Percentiles rank a stretch among this genome's conserved stretches.
These are phyloP conservation scores for Trametes sp. DNA, from an alignment of 1,284 basidiomycete genomes.

Conservation along the genomic window DNA sequence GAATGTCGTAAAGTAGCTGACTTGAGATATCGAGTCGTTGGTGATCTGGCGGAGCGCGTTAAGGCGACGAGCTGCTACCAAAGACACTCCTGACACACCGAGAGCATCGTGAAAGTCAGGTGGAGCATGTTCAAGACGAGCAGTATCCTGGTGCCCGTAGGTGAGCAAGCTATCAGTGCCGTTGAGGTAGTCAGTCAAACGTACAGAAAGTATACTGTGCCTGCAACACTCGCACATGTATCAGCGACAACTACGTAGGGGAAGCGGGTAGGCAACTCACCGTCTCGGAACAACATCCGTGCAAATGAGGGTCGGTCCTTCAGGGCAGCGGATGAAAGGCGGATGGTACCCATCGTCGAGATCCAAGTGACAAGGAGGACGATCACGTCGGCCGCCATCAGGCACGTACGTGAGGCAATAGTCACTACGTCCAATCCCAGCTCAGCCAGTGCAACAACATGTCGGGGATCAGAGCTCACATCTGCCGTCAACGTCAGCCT, in stretches of 20 bases:
- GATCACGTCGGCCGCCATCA: conserved; percentile 13
- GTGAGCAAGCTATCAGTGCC: neutral
- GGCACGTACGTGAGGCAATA: conserved; percentile 13
- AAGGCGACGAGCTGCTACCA: neutral
- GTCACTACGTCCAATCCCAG: conserved; percentile 9
- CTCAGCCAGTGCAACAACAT: no score
- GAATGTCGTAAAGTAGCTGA: conserved; percentile 21
- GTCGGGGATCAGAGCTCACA: neutral
- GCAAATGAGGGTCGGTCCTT: conserved; percentile 9
- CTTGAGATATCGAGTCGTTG: conserved; percentile 8
- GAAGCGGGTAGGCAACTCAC: neutral
- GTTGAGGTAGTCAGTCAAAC: neutral
- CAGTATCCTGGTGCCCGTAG: neutral
- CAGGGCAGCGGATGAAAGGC: neutral
- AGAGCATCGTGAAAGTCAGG: conserved; percentile 15
- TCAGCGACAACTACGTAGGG: no score
- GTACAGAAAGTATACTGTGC: conserved; percentile 12
- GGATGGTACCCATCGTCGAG: conserved; percentile 7
- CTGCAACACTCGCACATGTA: no score
- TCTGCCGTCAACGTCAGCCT: neutral
- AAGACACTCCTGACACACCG: neutral
- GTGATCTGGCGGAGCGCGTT: conserved; percentile 2
- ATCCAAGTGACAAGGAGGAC: conserved; percentile 15
- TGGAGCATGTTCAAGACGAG: conserved; percentile 10
- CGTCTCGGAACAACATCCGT: conserved; percentile 7